phyloP scores from a whole-genome alignment of 73 alveolate genomes.

The Paramecium caudatum region DNA sequence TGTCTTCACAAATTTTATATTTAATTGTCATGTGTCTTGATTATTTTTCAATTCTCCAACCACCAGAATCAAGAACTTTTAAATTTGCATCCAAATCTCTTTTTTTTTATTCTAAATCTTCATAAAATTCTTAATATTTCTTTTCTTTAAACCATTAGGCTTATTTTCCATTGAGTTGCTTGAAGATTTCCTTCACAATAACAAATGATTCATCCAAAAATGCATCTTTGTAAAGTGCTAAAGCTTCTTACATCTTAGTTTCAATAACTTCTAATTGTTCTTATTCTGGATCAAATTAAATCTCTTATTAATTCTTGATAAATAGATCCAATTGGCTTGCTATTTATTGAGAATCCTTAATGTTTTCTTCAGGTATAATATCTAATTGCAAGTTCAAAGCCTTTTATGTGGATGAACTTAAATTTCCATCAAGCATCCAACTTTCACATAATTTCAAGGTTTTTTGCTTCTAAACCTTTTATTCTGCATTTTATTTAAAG shows the following conservation, averaged over 20 bases:
- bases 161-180: neutral
- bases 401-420: neutral
- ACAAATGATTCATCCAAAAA: neutral
- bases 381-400: neutral
- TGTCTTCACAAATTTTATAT: constrained; percentile 31
- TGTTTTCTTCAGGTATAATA: neutral
- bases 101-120: constrained; percentile 12
- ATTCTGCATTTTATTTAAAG: neutral
- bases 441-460: constrained; percentile 20
- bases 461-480: neutral
- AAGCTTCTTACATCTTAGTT: neutral
- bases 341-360: neutral
- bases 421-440: neutral
- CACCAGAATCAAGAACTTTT: constrained; percentile 33
- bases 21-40: neutral
- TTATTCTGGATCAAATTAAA: neutral
- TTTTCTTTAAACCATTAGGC: constrained; percentile 37
- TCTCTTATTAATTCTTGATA: too few relatives aligned
- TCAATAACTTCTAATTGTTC: neutral
- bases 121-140: neutral
- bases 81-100: neutral
- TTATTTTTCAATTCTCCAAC: constrained; percentile 55
- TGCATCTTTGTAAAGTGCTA: neutral
- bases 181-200: neutral
- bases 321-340: neutral